These are phyloP conservation scores for Capsicum chinense DNA, from an alignment of 257 asterid species.

Conservation along the genomic window DNA sequence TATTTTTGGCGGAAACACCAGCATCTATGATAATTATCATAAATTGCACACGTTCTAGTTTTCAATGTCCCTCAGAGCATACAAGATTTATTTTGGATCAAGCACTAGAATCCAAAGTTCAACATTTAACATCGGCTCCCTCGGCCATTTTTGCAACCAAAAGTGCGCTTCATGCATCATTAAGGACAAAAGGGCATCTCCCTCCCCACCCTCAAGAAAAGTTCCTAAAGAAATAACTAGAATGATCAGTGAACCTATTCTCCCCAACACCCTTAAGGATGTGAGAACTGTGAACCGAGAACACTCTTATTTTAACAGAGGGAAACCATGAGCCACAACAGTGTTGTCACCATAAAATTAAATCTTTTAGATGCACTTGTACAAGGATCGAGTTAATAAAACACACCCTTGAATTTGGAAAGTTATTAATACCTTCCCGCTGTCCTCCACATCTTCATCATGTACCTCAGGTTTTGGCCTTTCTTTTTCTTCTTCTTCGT, in stretches of 20 bases:
- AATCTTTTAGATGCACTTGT: background rate
- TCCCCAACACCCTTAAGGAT: background rate
- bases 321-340: background rate
- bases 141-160: background rate
- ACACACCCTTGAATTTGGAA: background rate
- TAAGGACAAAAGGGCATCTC: background rate
- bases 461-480: constrained; percentile 76
- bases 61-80: background rate
- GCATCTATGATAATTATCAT: background rate
- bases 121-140: background rate
- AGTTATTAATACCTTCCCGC: constrained; percentile 57
- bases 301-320: background rate
- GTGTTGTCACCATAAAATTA: background rate
- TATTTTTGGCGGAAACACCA: background rate
- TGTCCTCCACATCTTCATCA: constrained; percentile 58
- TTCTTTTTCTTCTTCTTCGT: constrained; percentile 62
- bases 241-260: background rate
- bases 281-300: background rate
- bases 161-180: constrained; percentile 3
- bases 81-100: background rate
- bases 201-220: background rate
- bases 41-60: background rate
- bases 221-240: background rate
- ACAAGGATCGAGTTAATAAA: background rate
- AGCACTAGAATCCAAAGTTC: background rate